phyloP scores from a whole-genome alignment of 768 basidiomycete genomes.

The Paxillus rubicundulus region DNA sequence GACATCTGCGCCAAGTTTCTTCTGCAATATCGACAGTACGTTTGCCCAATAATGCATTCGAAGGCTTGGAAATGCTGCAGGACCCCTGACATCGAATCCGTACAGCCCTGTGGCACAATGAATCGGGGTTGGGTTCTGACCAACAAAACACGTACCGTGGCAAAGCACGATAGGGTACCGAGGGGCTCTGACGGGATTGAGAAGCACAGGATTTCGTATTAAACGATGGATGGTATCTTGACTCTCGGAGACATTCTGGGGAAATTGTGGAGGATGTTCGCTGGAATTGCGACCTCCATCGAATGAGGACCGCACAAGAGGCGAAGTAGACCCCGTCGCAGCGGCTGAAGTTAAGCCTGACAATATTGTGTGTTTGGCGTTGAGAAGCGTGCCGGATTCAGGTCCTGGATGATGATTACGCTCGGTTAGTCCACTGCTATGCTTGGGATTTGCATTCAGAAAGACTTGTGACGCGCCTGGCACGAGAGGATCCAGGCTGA shows the following conservation, averaged over 20 bases:
- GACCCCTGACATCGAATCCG: conserved; percentile 90
- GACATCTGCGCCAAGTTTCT: conserved; percentile 88
- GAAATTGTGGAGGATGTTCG: conserved; percentile 8
- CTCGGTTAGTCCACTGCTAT: not conserved
- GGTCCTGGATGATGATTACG: not conserved
- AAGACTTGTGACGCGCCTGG: conserved; percentile 1
- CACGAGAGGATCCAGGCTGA: not conserved
- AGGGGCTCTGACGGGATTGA: conserved; percentile 73
- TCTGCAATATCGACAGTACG: conserved; percentile 73
- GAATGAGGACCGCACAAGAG: not conserved
- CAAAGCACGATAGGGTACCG: conserved; percentile 93
- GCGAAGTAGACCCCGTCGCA: not conserved
- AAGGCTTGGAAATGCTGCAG: conserved; percentile 74
- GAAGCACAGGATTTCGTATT: conserved; percentile 73
- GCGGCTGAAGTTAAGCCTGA: not conserved
- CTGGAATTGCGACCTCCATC: not conserved
- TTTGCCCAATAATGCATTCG: conserved; percentile 95
- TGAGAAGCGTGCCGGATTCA: not conserved
- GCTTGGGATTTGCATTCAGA: not conserved
- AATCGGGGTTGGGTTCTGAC: not conserved
- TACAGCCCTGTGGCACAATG: conserved; percentile 65
- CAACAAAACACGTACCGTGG: conserved; percentile 60
- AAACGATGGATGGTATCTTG: conserved; percentile 64
- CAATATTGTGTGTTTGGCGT: too few relatives aligned
- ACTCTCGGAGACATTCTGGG: conserved; percentile 18